Conservation (phyloP, 1,284 basidiomycete species). For the Fomitopsis pinicola region DNA sequence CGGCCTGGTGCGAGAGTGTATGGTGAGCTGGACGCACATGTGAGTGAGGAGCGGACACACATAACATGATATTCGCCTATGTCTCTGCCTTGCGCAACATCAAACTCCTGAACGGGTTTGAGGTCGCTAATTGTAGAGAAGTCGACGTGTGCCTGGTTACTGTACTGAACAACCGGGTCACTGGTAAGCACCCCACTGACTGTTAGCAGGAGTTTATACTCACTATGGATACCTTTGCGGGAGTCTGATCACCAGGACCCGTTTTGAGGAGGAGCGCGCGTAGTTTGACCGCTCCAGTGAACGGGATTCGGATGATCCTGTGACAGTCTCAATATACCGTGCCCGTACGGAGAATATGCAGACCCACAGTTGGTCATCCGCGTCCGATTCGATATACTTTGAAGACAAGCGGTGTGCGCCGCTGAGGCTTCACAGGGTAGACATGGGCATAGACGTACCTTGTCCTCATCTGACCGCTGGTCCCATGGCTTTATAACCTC, state of each 20-base stretch:
- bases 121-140: constrained; percentile 66
- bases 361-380: constrained; percentile 75
- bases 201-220: constrained; percentile 17
- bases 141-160: constrained; percentile 68
- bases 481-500: constrained; percentile 77
- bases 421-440: not conserved
- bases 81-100: constrained; percentile 60
- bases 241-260: constrained; percentile 69
- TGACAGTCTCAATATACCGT: not conserved
- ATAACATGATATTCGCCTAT: constrained; percentile 78
- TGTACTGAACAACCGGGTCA: constrained; percentile 42
- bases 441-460: constrained; percentile 36
- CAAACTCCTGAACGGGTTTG: constrained; percentile 64
- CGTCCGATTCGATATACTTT: constrained; percentile 76
- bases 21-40: not conserved
- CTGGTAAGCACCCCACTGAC: not conserved
- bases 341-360: constrained; percentile 4
- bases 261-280: constrained; percentile 71
- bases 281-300: constrained; percentile 76
- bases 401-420: not conserved
- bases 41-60: constrained; percentile 7
- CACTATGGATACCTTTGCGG: constrained; percentile 62
- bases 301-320: constrained; percentile 77
- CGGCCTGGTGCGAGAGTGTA: constrained; percentile 33
- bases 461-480: constrained; percentile 55